Base-by-base conservation (phyloP, 2,329 filamentous ascomycete genomes). In the Keithomyces neogunnii region DNA sequence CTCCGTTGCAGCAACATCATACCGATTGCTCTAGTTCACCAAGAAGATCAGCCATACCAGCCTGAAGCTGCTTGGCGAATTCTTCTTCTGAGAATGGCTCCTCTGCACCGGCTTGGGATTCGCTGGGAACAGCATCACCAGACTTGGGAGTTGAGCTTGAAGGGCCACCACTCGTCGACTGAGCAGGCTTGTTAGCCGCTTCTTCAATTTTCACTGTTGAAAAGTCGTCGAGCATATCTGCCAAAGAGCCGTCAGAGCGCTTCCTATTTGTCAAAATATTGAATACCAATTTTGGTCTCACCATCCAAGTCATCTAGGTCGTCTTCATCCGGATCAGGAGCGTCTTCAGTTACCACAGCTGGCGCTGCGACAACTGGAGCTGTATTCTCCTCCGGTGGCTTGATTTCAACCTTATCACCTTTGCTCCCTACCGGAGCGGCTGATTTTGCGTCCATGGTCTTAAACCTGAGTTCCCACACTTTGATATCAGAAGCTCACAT, bases 191-290 rank as follows among this genome's bases (percentile, higher is more conserved):
- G 31, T 42, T 29, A 68, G 57, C 40, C 60, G n/a, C 47, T 59
- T 11, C 49, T 36, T 66, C 63, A 11, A 84, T 61, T 58, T 84
- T 82, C 48, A 77, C 75, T 31, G 85, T 71, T 42, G 85, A 84
- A 70, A 99, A 99, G 57, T 96, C 88, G 64, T 96, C 89, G 30
- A 99, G 84, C 69, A 97, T 86, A 60, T 97, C 92, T 92, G 43
- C 13, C 13, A 29, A n/a, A 45, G 5, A 31, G 8, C 3, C 5
- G 44, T 59, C 30, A 62, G 55, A 10, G 5, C 31, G 45, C 7
- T 19, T 3, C 19, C 4, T 28, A 13, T 11, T 10, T 13, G 5
- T 32, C 8, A 30, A 31, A n/a, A 9, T 6, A 10, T 36, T 11
- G 4, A 30, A 30, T 28, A 6, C 26, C 7, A 30, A 9, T 11